phyloP scores from a whole-genome alignment of 1,284 basidiomycete genomes.

The Takashimella koratensis region DNA sequence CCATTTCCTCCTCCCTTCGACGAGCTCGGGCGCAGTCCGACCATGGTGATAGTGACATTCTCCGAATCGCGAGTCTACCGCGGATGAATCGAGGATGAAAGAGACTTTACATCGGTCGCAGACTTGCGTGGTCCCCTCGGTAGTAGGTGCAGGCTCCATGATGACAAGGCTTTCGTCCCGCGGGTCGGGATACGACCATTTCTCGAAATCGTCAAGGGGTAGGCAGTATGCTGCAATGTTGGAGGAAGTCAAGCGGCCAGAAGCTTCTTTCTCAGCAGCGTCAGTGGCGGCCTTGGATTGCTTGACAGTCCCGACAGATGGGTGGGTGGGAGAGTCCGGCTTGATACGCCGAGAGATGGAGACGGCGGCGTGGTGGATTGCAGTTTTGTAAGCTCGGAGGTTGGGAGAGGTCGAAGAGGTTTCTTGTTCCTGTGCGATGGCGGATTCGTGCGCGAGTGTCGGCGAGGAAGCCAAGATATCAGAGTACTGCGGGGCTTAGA shows the following conservation, averaged over 20 bases:
- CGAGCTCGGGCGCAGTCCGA: conserved; percentile 45
- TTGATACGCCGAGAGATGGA: conserved; percentile 56
- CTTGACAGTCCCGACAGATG: conserved; percentile 75
- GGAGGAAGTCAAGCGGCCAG: conserved; percentile 57
- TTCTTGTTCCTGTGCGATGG: conserved; percentile 40
- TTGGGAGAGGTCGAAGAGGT: conserved; percentile 31
- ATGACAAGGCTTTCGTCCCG: conserved; percentile 52
- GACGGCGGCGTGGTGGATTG: conserved; percentile 46
- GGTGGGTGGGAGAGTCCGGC: conserved; percentile 61
- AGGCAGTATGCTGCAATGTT: conserved; percentile 60
- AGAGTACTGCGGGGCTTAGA: conserved; percentile 24
- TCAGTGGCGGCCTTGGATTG: conserved; percentile 61
- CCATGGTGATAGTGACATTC: conserved; percentile 83
- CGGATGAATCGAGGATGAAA: conserved; percentile 58
- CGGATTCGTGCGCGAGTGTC: conserved; percentile 31
- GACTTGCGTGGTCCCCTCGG: conserved; percentile 60
- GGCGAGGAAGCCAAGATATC: conserved; percentile 28
- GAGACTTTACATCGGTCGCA: conserved; percentile 74
- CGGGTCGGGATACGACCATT: conserved; percentile 73
- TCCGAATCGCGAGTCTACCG: conserved; percentile 56
- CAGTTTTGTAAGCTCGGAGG: conserved; percentile 40
- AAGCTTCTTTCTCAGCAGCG: conserved; percentile 57
- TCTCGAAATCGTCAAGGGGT: conserved; percentile 57
- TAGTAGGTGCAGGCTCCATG: conserved; percentile 55
- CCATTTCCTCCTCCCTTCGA: conserved; percentile 42